A percentile compares a stretch with the other conserved stretches of the same genome.
These are phyloP conservation scores for Xylaria sp. DNA, from an alignment of 2,329 filamentous ascomycete genomes.

Conservation along the genomic window DNA sequence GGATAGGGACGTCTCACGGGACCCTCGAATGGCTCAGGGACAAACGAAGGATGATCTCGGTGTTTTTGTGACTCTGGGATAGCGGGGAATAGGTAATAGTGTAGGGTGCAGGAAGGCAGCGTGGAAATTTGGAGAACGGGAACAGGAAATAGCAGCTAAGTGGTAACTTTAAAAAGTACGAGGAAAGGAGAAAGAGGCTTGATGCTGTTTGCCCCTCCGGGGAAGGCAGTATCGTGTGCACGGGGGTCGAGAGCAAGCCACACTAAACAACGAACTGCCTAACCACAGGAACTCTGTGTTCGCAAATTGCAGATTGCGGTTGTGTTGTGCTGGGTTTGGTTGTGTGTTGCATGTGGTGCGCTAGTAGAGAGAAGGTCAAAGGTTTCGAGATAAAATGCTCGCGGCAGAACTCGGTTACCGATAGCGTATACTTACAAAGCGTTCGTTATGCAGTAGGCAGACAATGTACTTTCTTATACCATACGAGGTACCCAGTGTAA, in stretches of 20 bases:
- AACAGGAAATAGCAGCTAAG: not conserved
- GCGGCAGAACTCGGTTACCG: not conserved
- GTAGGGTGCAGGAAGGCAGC: not conserved
- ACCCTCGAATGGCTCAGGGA: slow-evolving; percentile 31
- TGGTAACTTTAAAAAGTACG: not conserved
- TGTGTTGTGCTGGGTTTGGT: not conserved
- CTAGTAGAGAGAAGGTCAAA: slow-evolving; percentile 10
- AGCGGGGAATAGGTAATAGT: slow-evolving; percentile 16
- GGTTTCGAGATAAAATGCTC: not conserved
- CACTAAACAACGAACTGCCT: slow-evolving; percentile 23
- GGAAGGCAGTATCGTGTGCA: slow-evolving; percentile 25
- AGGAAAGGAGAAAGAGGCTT: slow-evolving; percentile 14
- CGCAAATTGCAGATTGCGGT: slow-evolving; percentile 10
- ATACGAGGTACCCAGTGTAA: not conserved
- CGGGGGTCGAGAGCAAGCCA: slow-evolving; percentile 33
- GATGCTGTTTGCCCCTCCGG: slow-evolving; percentile 24
- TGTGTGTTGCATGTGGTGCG: not conserved
- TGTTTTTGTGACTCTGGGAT: slow-evolving; percentile 4
- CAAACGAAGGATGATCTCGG: slow-evolving; percentile 22
- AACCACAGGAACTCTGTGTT: slow-evolving; percentile 13
- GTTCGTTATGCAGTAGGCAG: not conserved
- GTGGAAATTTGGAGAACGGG: not conserved
- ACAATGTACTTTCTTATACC: not conserved
- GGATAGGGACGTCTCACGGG: slow-evolving; percentile 32
- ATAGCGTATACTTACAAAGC: not conserved